Base-by-base conservation (phyloP, 169 alveolate species). In the Babesia ovis region DNA sequence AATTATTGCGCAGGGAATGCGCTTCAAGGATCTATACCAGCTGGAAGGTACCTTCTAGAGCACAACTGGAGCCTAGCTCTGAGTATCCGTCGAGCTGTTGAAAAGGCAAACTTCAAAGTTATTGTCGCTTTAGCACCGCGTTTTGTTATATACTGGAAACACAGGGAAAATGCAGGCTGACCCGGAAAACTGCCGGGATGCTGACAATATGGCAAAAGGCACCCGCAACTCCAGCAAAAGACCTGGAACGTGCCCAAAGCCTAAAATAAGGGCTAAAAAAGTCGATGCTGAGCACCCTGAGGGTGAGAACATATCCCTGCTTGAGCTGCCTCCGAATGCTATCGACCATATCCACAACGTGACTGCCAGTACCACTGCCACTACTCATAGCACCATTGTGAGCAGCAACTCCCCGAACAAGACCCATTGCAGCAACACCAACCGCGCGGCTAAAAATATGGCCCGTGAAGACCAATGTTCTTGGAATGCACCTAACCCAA, bases 321-420 rank as follows among this genome's bases (percentile, higher is more conserved):
- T 64, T 0, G 74, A 64, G 22, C 50, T 64, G 23, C 74, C 74
- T n/a, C 74, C 74, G 1, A 64, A 64, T 42, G 74, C 61, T 2
- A 50, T 64, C 61, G 74, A 64, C 62, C 70, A 60, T 42, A 9
- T n/a, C 5, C 68, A 57, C 18, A 27, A 55, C 42, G 70, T 60
- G 3, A 42, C 48, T 8, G 31, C 46, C 25, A 35, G 48, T 48
- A 57, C 67, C 1, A 57, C 67, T 1, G 67, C 67, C 34, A 22
- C 67, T 0, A 57, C 67, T 0, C 67, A 57, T 48, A 57, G 67
- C 32, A 57, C 50, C 18, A 57, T 57, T 31, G 67, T 37, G 18
- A 57, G 51, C n/a, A 57, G 67, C 67, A 32, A 1, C 29, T 57
- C 67, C 14, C 67, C 67, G 18, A 35, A 32, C 50, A 57, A 57